These are phyloP conservation scores for Trichocladium uniseriatum DNA, from an alignment of 495 filamentous ascomycete genomes.

Conservation along the genomic window DNA sequence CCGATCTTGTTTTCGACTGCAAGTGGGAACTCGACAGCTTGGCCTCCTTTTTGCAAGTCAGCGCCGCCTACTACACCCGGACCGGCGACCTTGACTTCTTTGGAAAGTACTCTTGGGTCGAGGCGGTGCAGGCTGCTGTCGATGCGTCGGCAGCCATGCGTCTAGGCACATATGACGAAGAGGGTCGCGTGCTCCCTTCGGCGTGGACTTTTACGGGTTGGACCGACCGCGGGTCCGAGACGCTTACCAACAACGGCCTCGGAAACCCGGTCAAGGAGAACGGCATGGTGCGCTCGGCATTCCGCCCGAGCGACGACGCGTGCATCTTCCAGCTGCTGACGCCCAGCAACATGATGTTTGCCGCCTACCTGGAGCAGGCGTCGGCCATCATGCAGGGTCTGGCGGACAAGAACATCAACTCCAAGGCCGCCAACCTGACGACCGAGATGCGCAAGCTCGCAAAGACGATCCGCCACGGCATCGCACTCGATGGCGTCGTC, in stretches of 20 bases:
- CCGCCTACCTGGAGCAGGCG: conserved; percentile 45
- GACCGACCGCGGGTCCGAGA: conserved; percentile 50
- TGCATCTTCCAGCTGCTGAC: conserved; percentile 51
- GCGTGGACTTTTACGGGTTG: conserved; percentile 51
- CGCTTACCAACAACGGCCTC: conserved; percentile 51
- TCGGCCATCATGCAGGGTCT: conserved; percentile 46
- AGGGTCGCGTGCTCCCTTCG: conserved; percentile 43
- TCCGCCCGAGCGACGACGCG: conserved; percentile 54
- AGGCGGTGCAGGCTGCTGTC: conserved; percentile 46
- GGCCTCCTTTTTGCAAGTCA: conserved; percentile 53
- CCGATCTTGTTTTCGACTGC: conserved; percentile 49
- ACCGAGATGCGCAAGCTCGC: conserved; percentile 44
- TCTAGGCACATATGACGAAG: conserved; percentile 45
- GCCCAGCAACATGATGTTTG: conserved; percentile 59
- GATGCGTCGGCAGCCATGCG: conserved; percentile 51
- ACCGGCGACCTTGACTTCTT: conserved; percentile 52
- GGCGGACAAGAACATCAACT: conserved; percentile 21
- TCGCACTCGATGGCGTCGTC: conserved; percentile 33
- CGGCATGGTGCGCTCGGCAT: conserved; percentile 52
- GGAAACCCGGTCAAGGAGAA: conserved; percentile 52
- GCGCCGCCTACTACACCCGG: conserved; percentile 46
- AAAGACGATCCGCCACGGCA: conserved; percentile 40
- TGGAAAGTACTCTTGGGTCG: conserved; percentile 49
- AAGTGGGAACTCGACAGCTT: conserved; percentile 58
- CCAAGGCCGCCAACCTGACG: conserved; percentile 35